Evolutionary conservation across 2,329 filamentous ascomycete species (phyloP).

Genomic region (Cryphonectria japonica): DNA sequence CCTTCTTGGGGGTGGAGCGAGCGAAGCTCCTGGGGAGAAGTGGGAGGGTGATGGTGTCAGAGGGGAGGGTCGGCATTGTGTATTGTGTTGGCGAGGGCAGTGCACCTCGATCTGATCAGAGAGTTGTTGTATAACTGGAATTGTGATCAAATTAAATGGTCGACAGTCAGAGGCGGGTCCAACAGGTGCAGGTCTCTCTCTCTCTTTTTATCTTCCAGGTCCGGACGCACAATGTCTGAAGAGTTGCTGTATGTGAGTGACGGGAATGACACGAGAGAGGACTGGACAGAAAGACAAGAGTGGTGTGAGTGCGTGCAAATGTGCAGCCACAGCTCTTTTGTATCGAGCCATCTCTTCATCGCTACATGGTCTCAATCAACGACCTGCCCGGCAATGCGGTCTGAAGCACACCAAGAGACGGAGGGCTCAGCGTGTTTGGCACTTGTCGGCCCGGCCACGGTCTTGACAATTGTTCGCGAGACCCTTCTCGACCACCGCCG

Average conservation of each 20-base stretch:
- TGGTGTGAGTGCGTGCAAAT: neutral
- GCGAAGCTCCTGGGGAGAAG: slow-evolving; percentile 2
- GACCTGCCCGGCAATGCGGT: neutral
- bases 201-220: neutral
- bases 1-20: neutral
- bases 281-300: slow-evolving; percentile 1
- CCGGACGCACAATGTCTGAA: neutral
- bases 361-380: neutral
- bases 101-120: neutral
- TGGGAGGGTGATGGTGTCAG: slow-evolving; percentile 3
- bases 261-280: neutral
- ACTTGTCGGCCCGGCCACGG: slow-evolving; percentile 3
- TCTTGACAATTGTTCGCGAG: slow-evolving; percentile 2
- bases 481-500: neutral
- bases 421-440: slow-evolving; percentile 13
- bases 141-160: neutral
- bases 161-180: neutral
- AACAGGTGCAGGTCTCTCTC: neutral
- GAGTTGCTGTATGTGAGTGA: neutral
- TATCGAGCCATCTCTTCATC: neutral
- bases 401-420: neutral
- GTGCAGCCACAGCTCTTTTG: slow-evolving; percentile 8
- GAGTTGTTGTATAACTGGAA: neutral
- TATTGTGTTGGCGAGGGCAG: neutral
- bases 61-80: slow-evolving; percentile 5